phyloP scores from a whole-genome alignment of 805 yeast genomes.

The Candida koratica region DNA sequence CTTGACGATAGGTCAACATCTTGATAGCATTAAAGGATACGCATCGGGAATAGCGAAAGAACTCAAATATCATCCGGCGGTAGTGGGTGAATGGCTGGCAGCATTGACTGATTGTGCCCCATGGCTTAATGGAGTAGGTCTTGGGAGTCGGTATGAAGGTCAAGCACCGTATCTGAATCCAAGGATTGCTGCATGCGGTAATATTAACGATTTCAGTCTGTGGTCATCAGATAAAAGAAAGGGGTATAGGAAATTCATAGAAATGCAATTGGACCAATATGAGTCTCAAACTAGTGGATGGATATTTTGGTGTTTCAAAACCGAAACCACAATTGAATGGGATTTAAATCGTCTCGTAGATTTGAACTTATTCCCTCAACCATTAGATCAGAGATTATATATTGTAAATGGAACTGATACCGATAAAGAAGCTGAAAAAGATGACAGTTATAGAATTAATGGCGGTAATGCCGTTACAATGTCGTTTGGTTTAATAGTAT shows the following conservation, averaged over 20 bases:
- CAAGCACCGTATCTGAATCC: constrained; percentile 24
- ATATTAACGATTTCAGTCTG: constrained; percentile 31
- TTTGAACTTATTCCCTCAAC: constrained; percentile 57
- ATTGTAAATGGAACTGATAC: constrained; percentile 33
- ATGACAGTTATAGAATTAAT: neutral
- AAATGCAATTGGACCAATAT: constrained; percentile 57
- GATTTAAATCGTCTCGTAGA: constrained; percentile 55
- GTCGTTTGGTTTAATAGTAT: too few species aligned
- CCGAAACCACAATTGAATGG: constrained; percentile 68
- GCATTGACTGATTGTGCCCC: constrained; percentile 69
- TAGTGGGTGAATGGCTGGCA: constrained; percentile 73
- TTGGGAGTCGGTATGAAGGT: constrained; percentile 61
- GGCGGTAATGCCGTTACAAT: too few species aligned
- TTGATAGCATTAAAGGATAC: constrained; percentile 28
- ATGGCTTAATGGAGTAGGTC: constrained; percentile 67
- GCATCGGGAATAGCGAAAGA: constrained; percentile 32
- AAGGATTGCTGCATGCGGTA: constrained; percentile 43
- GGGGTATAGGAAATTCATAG: constrained; percentile 51
- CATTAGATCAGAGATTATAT: constrained; percentile 40
- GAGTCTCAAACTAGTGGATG: constrained; percentile 49
- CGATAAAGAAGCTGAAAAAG: constrained; percentile 13
- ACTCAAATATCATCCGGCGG: constrained; percentile 42
- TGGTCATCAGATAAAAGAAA: constrained; percentile 45
- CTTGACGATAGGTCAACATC: constrained; percentile 28
- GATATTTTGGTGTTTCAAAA: constrained; percentile 72